Conservation (phyloP, 129 eudicot species). For the Solidago caesia region DNA sequence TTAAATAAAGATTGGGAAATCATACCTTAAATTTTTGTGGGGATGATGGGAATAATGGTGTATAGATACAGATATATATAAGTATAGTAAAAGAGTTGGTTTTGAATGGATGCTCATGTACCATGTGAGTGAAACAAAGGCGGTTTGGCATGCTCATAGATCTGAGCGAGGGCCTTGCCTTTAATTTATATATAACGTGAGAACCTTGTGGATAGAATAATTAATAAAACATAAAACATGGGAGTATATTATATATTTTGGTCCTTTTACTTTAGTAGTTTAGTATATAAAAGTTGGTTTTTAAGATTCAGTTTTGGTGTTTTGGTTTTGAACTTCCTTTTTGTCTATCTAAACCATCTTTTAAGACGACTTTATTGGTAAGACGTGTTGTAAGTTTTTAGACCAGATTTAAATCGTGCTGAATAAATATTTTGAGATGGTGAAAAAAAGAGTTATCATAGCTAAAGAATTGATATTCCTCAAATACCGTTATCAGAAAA, state of each 20-base stretch:
- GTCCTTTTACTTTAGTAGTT: not conserved
- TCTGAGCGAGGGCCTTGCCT: not conserved
- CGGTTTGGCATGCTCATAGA: conserved; percentile 33
- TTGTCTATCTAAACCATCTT: too few species aligned
- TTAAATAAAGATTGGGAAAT: conserved; percentile 6
- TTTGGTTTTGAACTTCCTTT: not conserved
- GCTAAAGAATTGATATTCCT: too few species aligned
- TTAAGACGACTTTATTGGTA: too few species aligned
- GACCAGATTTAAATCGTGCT: too few species aligned
- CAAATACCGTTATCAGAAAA: too few species aligned
- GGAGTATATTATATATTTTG: not conserved
- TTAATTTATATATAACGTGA: not conserved
- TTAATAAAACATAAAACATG: not conserved
- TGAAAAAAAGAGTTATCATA: too few species aligned
- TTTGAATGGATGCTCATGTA: conserved; percentile 29
- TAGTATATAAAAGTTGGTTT: not conserved
- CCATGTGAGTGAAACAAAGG: conserved; percentile 42
- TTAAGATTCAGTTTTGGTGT: not conserved
- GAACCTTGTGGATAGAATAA: conserved; percentile 2
- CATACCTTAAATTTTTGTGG: conserved; percentile 22
- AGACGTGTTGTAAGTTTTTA: too few species aligned
- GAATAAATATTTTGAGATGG: too few species aligned
- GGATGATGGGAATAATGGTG: not conserved
- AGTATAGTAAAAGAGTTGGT: conserved; percentile 7
- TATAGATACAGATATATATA: conserved; percentile 9